Evolutionary conservation across 164 flowering plant species (phyloP), one percentile per base, ranked within the genome.

Genomic region (Akebia trifoliata): DNA sequence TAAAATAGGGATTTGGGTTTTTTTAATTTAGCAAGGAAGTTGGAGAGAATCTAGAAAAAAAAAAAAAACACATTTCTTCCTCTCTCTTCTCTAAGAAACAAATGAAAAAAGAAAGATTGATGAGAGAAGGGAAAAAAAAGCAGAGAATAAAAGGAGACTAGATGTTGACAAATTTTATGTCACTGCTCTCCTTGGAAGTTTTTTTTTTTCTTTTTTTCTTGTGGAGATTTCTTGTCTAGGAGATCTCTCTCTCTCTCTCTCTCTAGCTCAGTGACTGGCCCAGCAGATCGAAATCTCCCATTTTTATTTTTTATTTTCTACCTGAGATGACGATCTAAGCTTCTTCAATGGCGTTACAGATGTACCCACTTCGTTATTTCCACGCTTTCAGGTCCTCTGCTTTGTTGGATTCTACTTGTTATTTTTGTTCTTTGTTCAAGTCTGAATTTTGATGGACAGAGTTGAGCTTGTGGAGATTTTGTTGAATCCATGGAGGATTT

Each of bases 111-210:
- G n/a, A n/a, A n/a, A n/a, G n/a, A 57, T n/a, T n/a, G n/a, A n/a
- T n/a, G 77, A n/a, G n/a, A n/a, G n/a, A n/a, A n/a, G n/a, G n/a
- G 77, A 64, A 66, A 76, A 65, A 79, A 81, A 75, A 73, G 81
- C 77, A 79, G 83, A 76, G 89, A 87, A 87, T 81, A 81, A 79
- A 85, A 82, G 68, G 93, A 79, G 95, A 89, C 91, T 87, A 73
- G 86, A 89, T 86, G 95, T 87, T 87, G 98, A 93, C 98, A 93
- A 93, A 86, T 89, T 75, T 81, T 71, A 73, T 81, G 95, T 86
- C 93, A 82, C 93, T 89, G 90, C n/a, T n/a, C n/a, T 84, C 85
- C 77, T 78, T 74, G 71, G 90, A 87, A 81, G 90, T 80, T 82
- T 87, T 82, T 81, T 77, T 78, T 85, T 78, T 80, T 82, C 89